Evolutionary conservation across 257 asterid genomes (phyloP), one percentile per base, ranked within the genome.

Genomic region (Capsicum baccatum): DNA sequence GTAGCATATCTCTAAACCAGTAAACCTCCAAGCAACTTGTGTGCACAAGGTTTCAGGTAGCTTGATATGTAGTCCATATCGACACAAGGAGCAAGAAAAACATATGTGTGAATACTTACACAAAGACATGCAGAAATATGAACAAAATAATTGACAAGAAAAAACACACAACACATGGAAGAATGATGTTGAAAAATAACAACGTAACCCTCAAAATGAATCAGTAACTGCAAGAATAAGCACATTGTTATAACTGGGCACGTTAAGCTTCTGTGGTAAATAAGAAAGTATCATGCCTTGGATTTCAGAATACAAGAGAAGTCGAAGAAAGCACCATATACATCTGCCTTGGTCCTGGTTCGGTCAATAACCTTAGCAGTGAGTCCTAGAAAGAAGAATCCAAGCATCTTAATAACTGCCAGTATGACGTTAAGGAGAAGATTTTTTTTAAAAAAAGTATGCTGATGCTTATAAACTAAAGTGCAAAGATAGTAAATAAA

Each of bases 301-400:
- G 90, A 91, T 85, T 91, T 92, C 56, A 97, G 90, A 97, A 95
- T 91, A 60, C 92, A 91, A 67, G 96, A 94, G 89, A 94, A 97
- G 87, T 97, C 98, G 79, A 87, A 92, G 88, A 96, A 97, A 79
- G 97, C 97, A 84, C 97, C 98, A 86, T 97, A 95, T 9, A 95
- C 98, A 89, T 97, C 99, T 19, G 97, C 55, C 85, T 92, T 89
- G 74, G 96, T 85, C 81, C 87, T 95, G 85, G 98, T 94, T 86
- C 90, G 87, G 81, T 92, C 97, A 55, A 95, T 91, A 80, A 97
- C 82, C 88, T 93, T 94, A 78, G 98, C 97, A 69, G 98, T 96
- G 85, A 96, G 98, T 85, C 99, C 99, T 96, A 83, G 85, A 83
- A 85, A 48, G 64, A 81, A 39, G 67, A 83, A 87, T 78, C 48